Base-by-base conservation (phyloP, 345 rosid genomes). In the Populus nigra region DNA sequence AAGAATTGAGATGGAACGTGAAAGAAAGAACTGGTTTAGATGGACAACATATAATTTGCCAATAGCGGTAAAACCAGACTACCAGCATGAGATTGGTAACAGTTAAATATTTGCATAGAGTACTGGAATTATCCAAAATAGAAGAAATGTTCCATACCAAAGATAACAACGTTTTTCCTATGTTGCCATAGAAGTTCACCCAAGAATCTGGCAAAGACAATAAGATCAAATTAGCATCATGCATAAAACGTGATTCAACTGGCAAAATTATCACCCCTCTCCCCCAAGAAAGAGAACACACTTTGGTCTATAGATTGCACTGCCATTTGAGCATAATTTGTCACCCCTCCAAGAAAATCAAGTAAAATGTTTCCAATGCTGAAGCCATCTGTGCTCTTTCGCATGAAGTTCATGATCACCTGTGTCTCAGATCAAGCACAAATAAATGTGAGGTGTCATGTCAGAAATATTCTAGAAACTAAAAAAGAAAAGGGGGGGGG, bases 131-230 rank as follows among this genome's bases (percentile, higher is more conserved):
- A 17, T 67, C 11, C 47, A 67, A 8, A 16, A 67, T 18, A 11
- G 47, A 17, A 8, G 8, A 33, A 67, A 1, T 36, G 71, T 23
- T 67, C 43, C 71, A 7, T 35, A 67, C 71, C 71, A 67, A 67
- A 35, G 98, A 94, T 5, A 94, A 80, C 84, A 91, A 79, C 36
- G 90, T 90, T 88, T 95, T 95, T 85, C 99, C 98, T 35, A 93
- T 82, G 83, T 95, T 95, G 68, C 99, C 99, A 75, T 92, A 91
- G 81, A 95, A 93, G 89, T 95, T 95, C 79, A 91, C 93, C 98
- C 94, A 95, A 39, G 99, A 92, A 93, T 90, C 99, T 95, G 84
- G 12, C 78, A 68, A 41, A 74, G 25, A 50, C 50, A 74, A 68
- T 36, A 29, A 59, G 38, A 57, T 55, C n/a, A 53, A 16, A 62